Base-by-base conservation (phyloP, 345 rosid species). In the Eucalyptus victrix region DNA sequence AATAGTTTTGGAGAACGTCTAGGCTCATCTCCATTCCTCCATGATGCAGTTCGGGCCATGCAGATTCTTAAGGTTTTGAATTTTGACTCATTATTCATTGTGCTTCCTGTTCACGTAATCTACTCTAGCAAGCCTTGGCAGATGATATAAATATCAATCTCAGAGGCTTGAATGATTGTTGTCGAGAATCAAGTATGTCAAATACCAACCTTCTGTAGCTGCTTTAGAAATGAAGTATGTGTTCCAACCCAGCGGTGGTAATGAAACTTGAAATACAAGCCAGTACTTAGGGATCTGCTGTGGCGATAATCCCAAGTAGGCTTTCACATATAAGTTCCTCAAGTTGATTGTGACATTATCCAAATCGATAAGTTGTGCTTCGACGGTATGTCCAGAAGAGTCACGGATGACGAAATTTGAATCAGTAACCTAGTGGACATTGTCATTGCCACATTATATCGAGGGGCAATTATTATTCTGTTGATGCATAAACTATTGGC, bases 201-300 rank as follows among this genome's bases (percentile, higher is more conserved):
- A 24, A 65, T n/a, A 28, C 42, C 34, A 91, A 96, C 99, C 97
- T 92, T 87, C 90, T 44, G 87, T 88, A 40, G 91, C 88, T 60
- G 91, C 91, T 80, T 93, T 92, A 58, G 98, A 92, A 65, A 97
- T 90, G 93, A 95, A 96, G 93, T 95, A 96, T 42, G 98, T 97
- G 92, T 90, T 93, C 98, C 98, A 97, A 89, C 98, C 98, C 88
- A 96, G 94, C 56, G 99, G 96, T 7, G 94, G 98, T 90, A 95
- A 93, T 56, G 95, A 90, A 54, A 90, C 98, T 94, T 91, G 94
- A 92, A 97, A 95, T 89, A 93, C 90, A 81, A 97, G 95, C 98
- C 98, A 96, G 89, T 94, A 94, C 92, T 87, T 91, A 12, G 98
- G 97, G 88, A 42, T 91, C 85, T 80, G 89, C 18, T 81, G 40